Base-by-base conservation (phyloP, 2,329 filamentous ascomycete genomes). In the Curvularia lunata region DNA sequence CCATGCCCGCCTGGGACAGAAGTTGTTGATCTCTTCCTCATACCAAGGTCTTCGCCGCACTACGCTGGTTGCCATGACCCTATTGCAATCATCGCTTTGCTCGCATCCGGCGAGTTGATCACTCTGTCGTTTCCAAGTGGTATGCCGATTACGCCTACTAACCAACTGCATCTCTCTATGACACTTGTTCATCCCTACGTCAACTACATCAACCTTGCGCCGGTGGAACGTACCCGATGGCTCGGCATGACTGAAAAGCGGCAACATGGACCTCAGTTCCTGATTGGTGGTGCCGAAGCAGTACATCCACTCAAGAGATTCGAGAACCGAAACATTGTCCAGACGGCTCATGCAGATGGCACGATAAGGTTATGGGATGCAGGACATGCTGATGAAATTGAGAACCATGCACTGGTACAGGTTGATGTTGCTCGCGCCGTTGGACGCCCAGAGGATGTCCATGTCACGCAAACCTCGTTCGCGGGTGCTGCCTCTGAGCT, bases 71-170 rank as follows among this genome's bases (percentile, higher is more conserved):
- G 90, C 12, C 91, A 97, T 73, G 94, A 99, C 72, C 95, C 95
- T 0, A 89, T 98, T 55, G 94, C 92, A 21, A 81, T 96, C 40
- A 82, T 99, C 64, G 85, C 87, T 2, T 80, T 96, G 6, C 81
- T 98, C 3, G 88, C 89, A 0, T 97, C 92, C 1, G 95, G 95
- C 21, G 94, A 98, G 77, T 79, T 98, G 27, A 84, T 96, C 50
- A 96, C 94, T 0, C 80, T 98, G 74, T 96, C 89, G 68, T 98
- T 98, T 72, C 95, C 95, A 0, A 95, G 89, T 47, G 95, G 95
- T 27, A 91, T 93, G 75, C 90, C 92, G 1, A 96, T 98, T 54
- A 91, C 88, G 27, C 92, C 95, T 1, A 97, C 93, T 4, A 97
- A 97, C 69, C 91, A 97, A 77, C 84, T 99, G 5, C 94, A 96